phyloP scores from a whole-genome alignment of 768 basidiomycete species.

The Coprinopsis sp. region DNA sequence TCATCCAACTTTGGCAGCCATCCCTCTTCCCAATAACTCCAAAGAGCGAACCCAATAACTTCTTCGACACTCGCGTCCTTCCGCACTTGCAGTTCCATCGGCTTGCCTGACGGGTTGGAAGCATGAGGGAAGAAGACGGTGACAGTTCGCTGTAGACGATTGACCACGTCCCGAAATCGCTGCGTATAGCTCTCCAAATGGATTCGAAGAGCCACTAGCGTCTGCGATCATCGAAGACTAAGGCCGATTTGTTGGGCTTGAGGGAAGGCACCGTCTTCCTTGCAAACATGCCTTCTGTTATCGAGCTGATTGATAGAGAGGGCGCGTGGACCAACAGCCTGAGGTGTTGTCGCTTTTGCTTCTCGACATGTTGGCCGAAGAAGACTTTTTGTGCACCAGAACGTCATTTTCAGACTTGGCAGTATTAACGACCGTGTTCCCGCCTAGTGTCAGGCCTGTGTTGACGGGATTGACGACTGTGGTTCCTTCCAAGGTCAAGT shows the following conservation, averaged over 20 bases:
- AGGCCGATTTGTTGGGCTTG: conserved; percentile 50
- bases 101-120: conserved; percentile 49
- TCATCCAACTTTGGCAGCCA: conserved; percentile 77
- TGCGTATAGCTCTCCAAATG: conserved; percentile 84
- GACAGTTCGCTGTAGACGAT: conserved; percentile 56
- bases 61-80: conserved; percentile 93
- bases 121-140: conserved; percentile 86
- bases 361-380: neutral
- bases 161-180: conserved; percentile 77
- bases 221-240: conserved; percentile 74
- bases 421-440: conserved; percentile 17
- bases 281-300: conserved; percentile 35
- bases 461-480: conserved; percentile 9
- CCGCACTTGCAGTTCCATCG: conserved; percentile 71
- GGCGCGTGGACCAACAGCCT: neutral
- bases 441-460: conserved; percentile 52
- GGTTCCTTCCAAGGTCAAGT: conserved; percentile 48
- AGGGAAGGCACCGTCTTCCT: conserved; percentile 44
- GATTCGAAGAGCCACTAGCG: conserved; percentile 65
- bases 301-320: conserved; percentile 3
- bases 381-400: conserved; percentile 1
- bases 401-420: conserved; percentile 8
- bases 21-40: conserved; percentile 89
- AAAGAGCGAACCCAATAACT: conserved; percentile 89
- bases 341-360: conserved; percentile 8